A percentile compares a stretch with the other conserved stretches of the same genome.
Evolutionary conservation across 352 stramenopile genomes (phyloP).

Genomic region (Peronospora destructor): DNA sequence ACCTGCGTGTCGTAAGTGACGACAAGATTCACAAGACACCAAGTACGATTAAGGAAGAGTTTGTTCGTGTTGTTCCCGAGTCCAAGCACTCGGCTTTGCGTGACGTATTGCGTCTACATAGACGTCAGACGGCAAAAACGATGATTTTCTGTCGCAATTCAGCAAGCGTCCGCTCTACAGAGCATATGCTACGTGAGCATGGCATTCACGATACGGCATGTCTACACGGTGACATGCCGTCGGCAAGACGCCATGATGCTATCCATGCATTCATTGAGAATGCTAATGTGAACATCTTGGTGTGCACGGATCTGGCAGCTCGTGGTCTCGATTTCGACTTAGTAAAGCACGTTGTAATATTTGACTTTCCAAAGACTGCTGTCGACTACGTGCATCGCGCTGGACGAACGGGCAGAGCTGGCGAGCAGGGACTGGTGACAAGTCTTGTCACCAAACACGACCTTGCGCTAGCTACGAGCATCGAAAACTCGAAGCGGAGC

Average conservation of each 20-base stretch:
- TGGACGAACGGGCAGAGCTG: constrained; percentile 58
- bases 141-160: constrained; percentile 77
- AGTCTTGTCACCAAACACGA: constrained; percentile 76
- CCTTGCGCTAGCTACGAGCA: constrained; percentile 47
- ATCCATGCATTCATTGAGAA: constrained; percentile 50
- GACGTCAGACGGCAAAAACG: constrained; percentile 38
- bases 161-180: constrained; percentile 63
- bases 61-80: constrained; percentile 53
- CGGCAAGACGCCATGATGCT: constrained; percentile 42
- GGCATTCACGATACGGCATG: constrained; percentile 47
- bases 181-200: constrained; percentile 80
- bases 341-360: constrained; percentile 89
- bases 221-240: constrained; percentile 75
- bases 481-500: constrained; percentile 58
- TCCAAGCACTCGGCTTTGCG: constrained; percentile 66
- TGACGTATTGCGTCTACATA: constrained; percentile 42
- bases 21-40: constrained; percentile 68
- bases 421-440: constrained; percentile 53
- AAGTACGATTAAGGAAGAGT: constrained; percentile 49
- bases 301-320: constrained; percentile 91
- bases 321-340: constrained; percentile 87
- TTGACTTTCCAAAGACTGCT: constrained; percentile 89
- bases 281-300: constrained; percentile 59
- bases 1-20: constrained; percentile 56
- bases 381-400: constrained; percentile 92